Conservation (phyloP, 2,329 filamentous ascomycete species). For the Torrubiella hemipterigena region DNA sequence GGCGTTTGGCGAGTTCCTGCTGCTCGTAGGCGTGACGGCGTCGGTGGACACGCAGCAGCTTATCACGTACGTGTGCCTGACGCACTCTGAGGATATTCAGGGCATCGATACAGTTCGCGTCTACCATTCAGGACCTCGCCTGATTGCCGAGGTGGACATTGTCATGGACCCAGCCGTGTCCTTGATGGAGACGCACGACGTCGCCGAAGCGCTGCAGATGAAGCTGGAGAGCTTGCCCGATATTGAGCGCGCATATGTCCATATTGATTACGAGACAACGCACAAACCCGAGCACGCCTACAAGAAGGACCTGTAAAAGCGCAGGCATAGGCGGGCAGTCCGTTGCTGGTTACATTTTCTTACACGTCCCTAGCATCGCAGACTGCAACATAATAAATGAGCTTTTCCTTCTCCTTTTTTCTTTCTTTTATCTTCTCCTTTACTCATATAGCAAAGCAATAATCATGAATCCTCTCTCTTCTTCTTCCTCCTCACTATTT, state of each 20-base stretch:
- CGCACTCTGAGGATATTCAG: conserved; percentile 68
- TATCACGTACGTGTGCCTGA: conserved; percentile 86
- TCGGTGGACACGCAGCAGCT: conserved; percentile 79
- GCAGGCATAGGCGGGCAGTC: background rate
- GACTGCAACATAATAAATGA: too few species aligned
- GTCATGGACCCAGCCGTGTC: conserved; percentile 73
- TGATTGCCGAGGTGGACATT: conserved; percentile 92
- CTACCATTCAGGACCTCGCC: conserved; percentile 77
- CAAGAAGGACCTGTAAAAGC: conserved; percentile 45
- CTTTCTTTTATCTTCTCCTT: background rate
- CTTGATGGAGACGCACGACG: conserved; percentile 74
- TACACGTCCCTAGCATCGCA: too few species aligned
- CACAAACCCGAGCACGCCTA: conserved; percentile 76
- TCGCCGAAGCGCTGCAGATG: conserved; percentile 86
- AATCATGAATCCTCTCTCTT: too few species aligned
- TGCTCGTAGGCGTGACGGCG: conserved; percentile 82
- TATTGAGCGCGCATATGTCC: conserved; percentile 88
- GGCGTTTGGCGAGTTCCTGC: conserved; percentile 77
- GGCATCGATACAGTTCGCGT: conserved; percentile 93
- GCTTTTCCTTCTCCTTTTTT: background rate
- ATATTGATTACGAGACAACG: conserved; percentile 93
- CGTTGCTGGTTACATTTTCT: background rate
- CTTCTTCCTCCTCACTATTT: too few species aligned
- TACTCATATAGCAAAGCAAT: too few species aligned
- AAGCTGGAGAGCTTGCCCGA: conserved; percentile 89